phyloP scores from a whole-genome alignment of 164 flowering plant species.

The Chimonanthus praecox region DNA sequence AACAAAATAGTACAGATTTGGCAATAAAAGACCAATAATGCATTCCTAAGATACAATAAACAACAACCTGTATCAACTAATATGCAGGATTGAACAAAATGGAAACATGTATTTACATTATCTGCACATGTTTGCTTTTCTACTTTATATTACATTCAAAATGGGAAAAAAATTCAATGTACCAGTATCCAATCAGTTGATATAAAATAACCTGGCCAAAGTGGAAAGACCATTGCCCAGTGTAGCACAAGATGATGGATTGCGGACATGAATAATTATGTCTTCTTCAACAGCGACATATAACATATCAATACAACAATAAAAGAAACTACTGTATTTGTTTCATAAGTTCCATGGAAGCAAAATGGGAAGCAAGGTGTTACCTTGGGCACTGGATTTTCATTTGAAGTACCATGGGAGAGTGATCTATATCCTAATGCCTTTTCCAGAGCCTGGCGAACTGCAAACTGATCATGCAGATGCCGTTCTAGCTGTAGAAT shows the following conservation, averaged over 20 bases:
- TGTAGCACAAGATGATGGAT: neutral
- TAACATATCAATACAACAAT: too few species aligned
- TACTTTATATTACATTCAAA: too few species aligned
- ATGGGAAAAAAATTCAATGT: too few species aligned
- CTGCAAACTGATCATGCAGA: slow-evolving; percentile 50
- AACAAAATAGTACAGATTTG: too few species aligned
- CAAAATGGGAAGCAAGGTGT: slow-evolving; percentile 1
- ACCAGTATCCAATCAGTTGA: neutral
- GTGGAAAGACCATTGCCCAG: neutral
- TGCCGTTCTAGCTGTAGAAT: slow-evolving; percentile 56
- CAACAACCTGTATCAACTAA: too few species aligned
- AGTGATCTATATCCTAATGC: slow-evolving; percentile 44
- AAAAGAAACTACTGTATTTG: neutral
- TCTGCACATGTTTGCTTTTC: too few species aligned
- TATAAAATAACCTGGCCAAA: neutral
- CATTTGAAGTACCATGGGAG: slow-evolving; percentile 21
- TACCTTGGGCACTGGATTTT: slow-evolving; percentile 55
- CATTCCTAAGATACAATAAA: too few species aligned
- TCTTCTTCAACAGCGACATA: too few species aligned
- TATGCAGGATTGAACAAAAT: too few species aligned
- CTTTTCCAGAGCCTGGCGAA: slow-evolving; percentile 50
- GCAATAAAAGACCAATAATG: too few species aligned
- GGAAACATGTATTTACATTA: too few species aligned
- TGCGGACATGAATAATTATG: too few species aligned
- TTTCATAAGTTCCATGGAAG: neutral